phyloP scores from a whole-genome alignment of 192 early-diverging fungal genomes.

The Lobulomyces angularis region DNA sequence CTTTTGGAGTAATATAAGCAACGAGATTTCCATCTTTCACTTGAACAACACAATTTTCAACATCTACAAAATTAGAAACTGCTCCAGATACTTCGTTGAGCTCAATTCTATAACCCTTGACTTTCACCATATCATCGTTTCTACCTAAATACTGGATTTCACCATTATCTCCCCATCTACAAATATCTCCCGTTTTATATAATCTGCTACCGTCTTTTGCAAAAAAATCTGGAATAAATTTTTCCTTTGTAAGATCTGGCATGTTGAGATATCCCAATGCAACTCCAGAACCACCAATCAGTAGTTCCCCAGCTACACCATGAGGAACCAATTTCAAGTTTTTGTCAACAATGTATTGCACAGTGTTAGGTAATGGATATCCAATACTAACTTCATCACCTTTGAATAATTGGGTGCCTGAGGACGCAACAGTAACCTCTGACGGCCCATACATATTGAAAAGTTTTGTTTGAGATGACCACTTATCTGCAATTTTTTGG shows the following conservation, averaged over 20 bases:
- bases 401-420: slow-evolving; percentile 1
- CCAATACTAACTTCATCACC: background rate
- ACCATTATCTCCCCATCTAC: slow-evolving; percentile 12
- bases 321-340: slow-evolving; percentile 16
- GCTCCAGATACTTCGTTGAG: slow-evolving; percentile 15
- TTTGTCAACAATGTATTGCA: too few species aligned
- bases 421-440: background rate
- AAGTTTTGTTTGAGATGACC: background rate
- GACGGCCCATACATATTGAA: slow-evolving; percentile 5
- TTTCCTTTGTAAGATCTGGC: slow-evolving; percentile 13
- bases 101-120: slow-evolving; percentile 22
- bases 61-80: slow-evolving; percentile 7
- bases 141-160: slow-evolving; percentile 17
- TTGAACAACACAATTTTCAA: slow-evolving; percentile 12
- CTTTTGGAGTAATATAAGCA: slow-evolving; percentile 13
- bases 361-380: too few species aligned
- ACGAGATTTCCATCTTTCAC: slow-evolving; percentile 14
- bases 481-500: background rate
- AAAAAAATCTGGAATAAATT: slow-evolving; percentile 26
- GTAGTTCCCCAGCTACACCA: slow-evolving; percentile 22
- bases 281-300: slow-evolving; percentile 20
- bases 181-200: slow-evolving; percentile 21
- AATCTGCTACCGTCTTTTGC: slow-evolving; percentile 8
- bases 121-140: slow-evolving; percentile 23
- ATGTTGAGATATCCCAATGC: slow-evolving; percentile 23